Percentiles rank a stretch among this genome's conserved stretches.
These are phyloP conservation scores for Yarrowia phangngaensis DNA, from an alignment of 805 yeast species.

Conservation along the genomic window DNA sequence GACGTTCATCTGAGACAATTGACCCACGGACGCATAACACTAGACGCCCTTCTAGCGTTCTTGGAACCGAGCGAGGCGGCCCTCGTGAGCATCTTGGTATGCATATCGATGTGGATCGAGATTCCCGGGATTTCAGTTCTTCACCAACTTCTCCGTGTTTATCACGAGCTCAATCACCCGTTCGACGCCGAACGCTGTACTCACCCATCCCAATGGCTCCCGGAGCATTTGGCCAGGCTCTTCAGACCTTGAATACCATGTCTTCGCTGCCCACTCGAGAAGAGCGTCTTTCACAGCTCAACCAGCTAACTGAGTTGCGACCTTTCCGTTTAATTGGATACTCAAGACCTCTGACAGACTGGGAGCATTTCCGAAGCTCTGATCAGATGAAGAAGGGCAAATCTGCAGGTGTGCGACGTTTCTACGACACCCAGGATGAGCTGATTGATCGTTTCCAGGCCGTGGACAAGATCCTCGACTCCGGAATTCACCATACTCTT, in stretches of 20 bases:
- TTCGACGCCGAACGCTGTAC: conserved; percentile 6
- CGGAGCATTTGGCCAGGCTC: conserved; percentile 18
- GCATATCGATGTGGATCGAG: conserved; percentile 16
- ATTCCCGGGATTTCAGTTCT: not conserved
- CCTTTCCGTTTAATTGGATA: conserved; percentile 49
- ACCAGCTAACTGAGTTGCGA: conserved; percentile 45
- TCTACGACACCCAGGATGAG: conserved; percentile 58
- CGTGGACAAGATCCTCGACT: conserved; percentile 63
- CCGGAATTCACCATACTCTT: conserved; percentile 65
- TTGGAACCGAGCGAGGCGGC: conserved; percentile 13
- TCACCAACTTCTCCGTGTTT: conserved; percentile 18
- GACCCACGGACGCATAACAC: conserved; percentile 5
- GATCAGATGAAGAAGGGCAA: conserved; percentile 35
- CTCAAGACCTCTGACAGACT: conserved; percentile 42
- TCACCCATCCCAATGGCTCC: conserved; percentile 21
- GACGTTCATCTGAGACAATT: conserved; percentile 16
- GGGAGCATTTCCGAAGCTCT: conserved; percentile 39
- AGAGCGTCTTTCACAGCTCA: conserved; percentile 28
- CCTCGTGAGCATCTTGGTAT: conserved; percentile 17
- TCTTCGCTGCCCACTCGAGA: conserved; percentile 20
- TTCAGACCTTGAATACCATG: conserved; percentile 14
- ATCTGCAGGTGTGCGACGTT: conserved; percentile 41
- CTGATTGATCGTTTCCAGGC: conserved; percentile 54
- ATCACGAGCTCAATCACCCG: conserved; percentile 7
- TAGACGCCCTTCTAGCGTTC: conserved; percentile 3